Percentiles rank a stretch among this genome's conserved stretches.
Evolutionary conservation across 768 basidiomycete species (phyloP).

Genomic region (Auricularia cornea): DNA sequence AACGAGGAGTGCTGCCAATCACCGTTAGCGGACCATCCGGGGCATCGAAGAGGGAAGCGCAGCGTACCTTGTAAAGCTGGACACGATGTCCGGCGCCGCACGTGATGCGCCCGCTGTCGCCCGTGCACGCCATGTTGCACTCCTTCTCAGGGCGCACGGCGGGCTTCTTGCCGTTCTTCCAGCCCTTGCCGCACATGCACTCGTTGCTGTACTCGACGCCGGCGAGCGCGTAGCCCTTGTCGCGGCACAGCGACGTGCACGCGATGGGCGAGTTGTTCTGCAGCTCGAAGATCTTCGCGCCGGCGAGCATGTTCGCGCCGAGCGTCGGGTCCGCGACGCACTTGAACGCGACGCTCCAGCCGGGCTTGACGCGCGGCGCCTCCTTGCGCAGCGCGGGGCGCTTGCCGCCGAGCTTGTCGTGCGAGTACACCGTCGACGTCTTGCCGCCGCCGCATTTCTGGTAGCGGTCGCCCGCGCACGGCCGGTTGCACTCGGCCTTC

Average conservation of each 20-base stretch:
- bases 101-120: not conserved
- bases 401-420: not conserved
- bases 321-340: not conserved
- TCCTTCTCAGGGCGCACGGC: not conserved
- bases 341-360: conserved; percentile 1
- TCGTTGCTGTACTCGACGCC: not conserved
- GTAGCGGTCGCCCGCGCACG: not conserved
- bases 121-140: not conserved
- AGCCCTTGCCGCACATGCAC: not conserved
- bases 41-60: too few species aligned
- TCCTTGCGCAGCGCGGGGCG: not conserved
- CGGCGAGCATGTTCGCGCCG: not conserved
- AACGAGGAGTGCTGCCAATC: not conserved
- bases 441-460: not conserved
- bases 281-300: not conserved
- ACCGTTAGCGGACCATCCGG: too few species aligned
- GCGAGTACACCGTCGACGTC: not conserved
- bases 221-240: not conserved
- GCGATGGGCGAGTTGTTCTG: not conserved
- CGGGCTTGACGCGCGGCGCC: not conserved
- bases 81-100: not conserved
- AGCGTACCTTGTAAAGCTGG: not conserved
- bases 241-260: not conserved
- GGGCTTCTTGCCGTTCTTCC: not conserved
- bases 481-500: not conserved